phyloP scores from a whole-genome alignment of 2,329 filamentous ascomycete genomes.

The Exserohilum rostratum region DNA sequence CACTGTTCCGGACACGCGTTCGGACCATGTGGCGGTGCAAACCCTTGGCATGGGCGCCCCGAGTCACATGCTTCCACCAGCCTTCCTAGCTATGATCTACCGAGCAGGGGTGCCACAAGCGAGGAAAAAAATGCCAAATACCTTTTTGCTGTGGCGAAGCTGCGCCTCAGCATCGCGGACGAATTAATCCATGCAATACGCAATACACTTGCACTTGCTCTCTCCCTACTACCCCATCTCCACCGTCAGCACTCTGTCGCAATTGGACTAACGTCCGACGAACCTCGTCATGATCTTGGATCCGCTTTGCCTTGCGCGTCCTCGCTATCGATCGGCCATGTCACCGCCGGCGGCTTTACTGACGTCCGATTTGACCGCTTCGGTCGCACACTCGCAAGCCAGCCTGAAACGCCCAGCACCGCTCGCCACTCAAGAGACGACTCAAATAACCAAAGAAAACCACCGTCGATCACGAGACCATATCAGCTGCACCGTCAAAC shows the following conservation, averaged over 20 bases:
- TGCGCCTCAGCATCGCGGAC: constrained; percentile 27
- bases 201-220: constrained; percentile 7
- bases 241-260: constrained; percentile 4
- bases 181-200: constrained; percentile 17
- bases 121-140: constrained; percentile 14
- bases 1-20: constrained; percentile 15
- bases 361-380: constrained; percentile 12
- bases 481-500: constrained; percentile 6
- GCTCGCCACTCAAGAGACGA: constrained; percentile 4
- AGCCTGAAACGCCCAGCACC: constrained; percentile 10
- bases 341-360: constrained; percentile 12
- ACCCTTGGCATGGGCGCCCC: constrained; percentile 20
- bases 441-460: not conserved
- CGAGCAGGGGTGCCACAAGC: constrained; percentile 15
- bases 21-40: constrained; percentile 42
- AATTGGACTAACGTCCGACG: constrained; percentile 8
- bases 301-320: constrained; percentile 11
- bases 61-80: constrained; percentile 26
- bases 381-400: constrained; percentile 1
- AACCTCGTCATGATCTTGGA: constrained; percentile 9
- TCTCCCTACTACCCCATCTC: constrained; percentile 3
- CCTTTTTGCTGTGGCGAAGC: constrained; percentile 29
- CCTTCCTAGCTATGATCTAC: constrained; percentile 22
- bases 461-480: constrained; percentile 7
- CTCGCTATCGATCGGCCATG: constrained; percentile 15